Evolutionary conservation across 169 alveolate genomes (phyloP).

Genomic region (Plasmodium inui): DNA sequence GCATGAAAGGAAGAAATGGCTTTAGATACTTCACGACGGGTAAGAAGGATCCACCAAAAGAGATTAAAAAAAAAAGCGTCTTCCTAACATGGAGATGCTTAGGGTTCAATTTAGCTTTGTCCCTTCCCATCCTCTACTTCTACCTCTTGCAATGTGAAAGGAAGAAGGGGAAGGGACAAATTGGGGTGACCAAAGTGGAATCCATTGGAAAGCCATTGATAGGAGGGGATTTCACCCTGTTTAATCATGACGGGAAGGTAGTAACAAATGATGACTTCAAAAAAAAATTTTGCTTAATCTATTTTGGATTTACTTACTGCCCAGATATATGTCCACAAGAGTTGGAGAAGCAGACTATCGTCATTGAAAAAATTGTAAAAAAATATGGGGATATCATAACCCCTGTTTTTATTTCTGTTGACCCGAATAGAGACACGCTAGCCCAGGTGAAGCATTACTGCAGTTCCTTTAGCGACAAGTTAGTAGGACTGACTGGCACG

Average conservation of each 20-base stretch:
- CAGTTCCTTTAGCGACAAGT: constrained; percentile 79
- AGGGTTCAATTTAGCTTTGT: constrained; percentile 35
- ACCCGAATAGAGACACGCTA: constrained; percentile 83
- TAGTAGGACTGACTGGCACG: constrained; percentile 85
- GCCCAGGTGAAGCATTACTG: constrained; percentile 78
- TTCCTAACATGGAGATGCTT: constrained; percentile 75
- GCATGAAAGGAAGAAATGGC: not conserved
- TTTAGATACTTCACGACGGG: not conserved
- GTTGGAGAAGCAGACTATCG: constrained; percentile 87
- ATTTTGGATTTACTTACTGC: constrained; percentile 89
- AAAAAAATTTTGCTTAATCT: constrained; percentile 76
- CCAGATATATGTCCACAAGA: constrained; percentile 94
- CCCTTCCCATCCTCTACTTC: constrained; percentile 36
- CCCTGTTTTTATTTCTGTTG: constrained; percentile 85
- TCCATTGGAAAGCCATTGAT: constrained; percentile 86
- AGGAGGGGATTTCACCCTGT: constrained; percentile 89
- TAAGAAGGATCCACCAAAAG: not conserved
- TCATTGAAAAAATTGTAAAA: constrained; percentile 79
- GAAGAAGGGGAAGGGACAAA: constrained; percentile 2
- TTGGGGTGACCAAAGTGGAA: constrained; percentile 35
- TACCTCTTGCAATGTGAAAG: constrained; percentile 36
- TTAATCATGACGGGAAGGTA: constrained; percentile 79
- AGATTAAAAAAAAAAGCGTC: constrained; percentile 10
- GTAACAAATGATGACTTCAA: constrained; percentile 77
- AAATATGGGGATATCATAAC: constrained; percentile 82